Evolutionary conservation across 2,329 filamentous ascomycete genomes (phyloP), one percentile per base, ranked within the genome.

Genomic region (Microdochium paspali): DNA sequence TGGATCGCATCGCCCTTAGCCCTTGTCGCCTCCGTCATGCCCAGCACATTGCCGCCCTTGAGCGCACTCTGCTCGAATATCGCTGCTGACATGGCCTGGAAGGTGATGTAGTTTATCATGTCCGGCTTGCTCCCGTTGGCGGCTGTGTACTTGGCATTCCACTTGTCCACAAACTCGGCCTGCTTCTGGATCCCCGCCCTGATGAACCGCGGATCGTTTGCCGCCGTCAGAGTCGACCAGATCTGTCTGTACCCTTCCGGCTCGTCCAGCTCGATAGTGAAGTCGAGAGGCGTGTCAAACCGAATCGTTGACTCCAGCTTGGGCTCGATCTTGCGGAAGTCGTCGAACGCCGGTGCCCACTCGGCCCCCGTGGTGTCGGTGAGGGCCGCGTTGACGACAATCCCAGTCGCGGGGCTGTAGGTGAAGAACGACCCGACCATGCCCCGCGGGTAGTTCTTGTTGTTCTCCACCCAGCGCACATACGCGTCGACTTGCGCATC

Each of bases 11-110:
- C 59, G 35, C 56, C 60, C 44, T 62, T 56, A 54, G 54, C 15
- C 15, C 18, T n/a, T 7, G 15, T 21, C 32, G 9, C 20, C 7
- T n/a, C 7, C 9, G 6, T n/a, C 13, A 70, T 53, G 15, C 61
- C 61, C 25, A 69, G 56, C 44, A 69, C 61, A 49, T 65, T 66
- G 24, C 62, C 64, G 47, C 67, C 63, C 42, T 60, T 62, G 24
- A 55, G 56, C 2, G 47, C 48, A 23, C 62, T 63, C 5, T 63
- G 51, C 39, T 58, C 53, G 44, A 54, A 58, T 48, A 62, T 60
- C 2, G 61, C 54, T n/a, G 60, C 58, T 13, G 66, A 61, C 23
- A 69, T 57, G 18, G 66, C 57, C 50, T 65, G 61, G 42, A 63
- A 63, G 4, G 60, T 52, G 12, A 53, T 54, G 10, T 63, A 56